Base-by-base conservation (phyloP, 176 grass and related monocot species). In the Carex kokanica region DNA sequence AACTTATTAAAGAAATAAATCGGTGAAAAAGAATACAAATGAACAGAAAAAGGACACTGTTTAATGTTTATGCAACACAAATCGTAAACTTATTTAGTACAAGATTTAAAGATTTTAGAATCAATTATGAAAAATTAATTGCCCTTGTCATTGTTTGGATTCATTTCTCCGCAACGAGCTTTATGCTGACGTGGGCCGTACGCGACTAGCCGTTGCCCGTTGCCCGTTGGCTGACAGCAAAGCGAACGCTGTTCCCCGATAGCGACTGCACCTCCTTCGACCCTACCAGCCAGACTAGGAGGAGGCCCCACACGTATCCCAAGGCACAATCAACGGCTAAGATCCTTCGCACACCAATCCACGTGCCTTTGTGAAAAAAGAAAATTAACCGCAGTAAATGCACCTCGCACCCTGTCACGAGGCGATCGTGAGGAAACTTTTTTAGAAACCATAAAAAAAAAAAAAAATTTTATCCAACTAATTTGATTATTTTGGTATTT, bases 181-280 rank as follows among this genome's bases (percentile, higher is more conserved):
- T 31, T 4, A 10, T 49, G 56, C 13, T 49, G 80, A 82, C 58
- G 61, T 51, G 80, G 80, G 54, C 40, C 56, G 58, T 81, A 62
- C 57, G 13, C 3, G 38, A 67, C 8, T 67, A 82, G 80, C 60
- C 60, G 61, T 65, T 82, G 61, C 36, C 60, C 60, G 61, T 65
- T 82, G 61, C 36, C 2, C 61, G 40, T 65, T 82, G 38, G 80
- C 10, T 43, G 62, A 82, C 80, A 82, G 80, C 80, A 45, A 63
- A 11, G 32, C 61, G 40, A 29, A 3, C 80, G 58, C 59, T 63
- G 59, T 65, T 21, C 1, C 7, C 40, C 13, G 60, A 81, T 25
- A 64, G 34, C 43, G 79, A 81, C 79, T 18, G 15, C 57, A 36
- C 78, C 25, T 6, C 8, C 49, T 56, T 17, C 8, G 34, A 38